Conservation (phyloP, 345 rosid species). For the Cardiospermum halicacabum region DNA sequence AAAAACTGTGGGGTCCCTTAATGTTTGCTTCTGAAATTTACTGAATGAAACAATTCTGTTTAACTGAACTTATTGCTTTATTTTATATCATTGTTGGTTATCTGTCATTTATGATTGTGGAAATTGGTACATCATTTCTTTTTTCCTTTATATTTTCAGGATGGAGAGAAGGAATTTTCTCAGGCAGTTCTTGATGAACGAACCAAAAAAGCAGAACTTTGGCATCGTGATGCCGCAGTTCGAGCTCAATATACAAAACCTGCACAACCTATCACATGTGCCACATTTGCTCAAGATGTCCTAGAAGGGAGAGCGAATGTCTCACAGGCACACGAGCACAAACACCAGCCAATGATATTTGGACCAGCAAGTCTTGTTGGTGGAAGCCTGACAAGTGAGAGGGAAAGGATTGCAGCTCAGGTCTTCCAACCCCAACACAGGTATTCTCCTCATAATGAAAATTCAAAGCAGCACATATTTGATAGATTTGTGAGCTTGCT, state of each 20-base stretch:
- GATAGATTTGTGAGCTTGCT: not conserved
- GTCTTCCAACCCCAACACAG: constrained; percentile 85
- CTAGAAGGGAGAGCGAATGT: constrained; percentile 86
- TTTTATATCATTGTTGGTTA: not conserved
- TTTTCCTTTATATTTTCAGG: constrained; percentile 36
- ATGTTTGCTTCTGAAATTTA: not conserved
- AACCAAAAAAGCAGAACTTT: constrained; percentile 61
- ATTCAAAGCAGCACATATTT: not conserved
- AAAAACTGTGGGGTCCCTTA: not conserved
- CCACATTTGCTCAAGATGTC: constrained; percentile 96
- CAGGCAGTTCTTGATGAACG: constrained; percentile 73
- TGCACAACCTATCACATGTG: constrained; percentile 83
- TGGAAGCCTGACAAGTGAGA: constrained; percentile 57
- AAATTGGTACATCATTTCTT: not conserved
- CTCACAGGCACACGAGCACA: constrained; percentile 83
- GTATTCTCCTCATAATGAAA: constrained; percentile 24
- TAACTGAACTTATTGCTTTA: not conserved
- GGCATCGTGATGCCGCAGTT: constrained; percentile 87
- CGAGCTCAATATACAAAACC: constrained; percentile 62
- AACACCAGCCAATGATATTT: constrained; percentile 83
- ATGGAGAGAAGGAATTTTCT: constrained; percentile 66
- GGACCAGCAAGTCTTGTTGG: constrained; percentile 84
- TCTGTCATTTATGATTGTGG: not conserved
- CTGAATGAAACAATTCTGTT: not conserved
- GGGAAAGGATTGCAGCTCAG: constrained; percentile 84